Percentiles rank a stretch among this genome's conserved stretches.
These are phyloP conservation scores for Bromus sterilis DNA, from an alignment of 176 grass and related monocot genomes.

Conservation along the genomic window DNA sequence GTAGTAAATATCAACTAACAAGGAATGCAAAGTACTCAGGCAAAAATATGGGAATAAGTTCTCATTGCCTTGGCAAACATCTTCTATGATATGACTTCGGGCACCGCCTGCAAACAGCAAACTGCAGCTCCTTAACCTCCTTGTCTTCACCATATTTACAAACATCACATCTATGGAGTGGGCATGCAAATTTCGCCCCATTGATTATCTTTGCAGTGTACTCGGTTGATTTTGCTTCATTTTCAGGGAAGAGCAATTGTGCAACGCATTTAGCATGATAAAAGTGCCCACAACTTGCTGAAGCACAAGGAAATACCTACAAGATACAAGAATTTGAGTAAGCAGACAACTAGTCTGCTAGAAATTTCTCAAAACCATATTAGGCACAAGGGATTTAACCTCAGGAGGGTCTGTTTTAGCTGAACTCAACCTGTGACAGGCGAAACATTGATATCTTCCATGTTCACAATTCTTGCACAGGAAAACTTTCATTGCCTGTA, in stretches of 20 bases:
- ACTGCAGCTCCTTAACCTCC: constrained; percentile 36
- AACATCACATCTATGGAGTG: constrained; percentile 50
- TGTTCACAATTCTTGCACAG: constrained; percentile 57
- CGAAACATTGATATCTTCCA: constrained; percentile 63
- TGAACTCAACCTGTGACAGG: constrained; percentile 49
- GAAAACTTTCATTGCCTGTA: constrained; percentile 45
- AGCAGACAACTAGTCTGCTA: background rate
- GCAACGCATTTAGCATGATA: constrained; percentile 71
- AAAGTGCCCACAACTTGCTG: constrained; percentile 59
- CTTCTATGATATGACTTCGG: constrained; percentile 75
- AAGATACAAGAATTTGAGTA: background rate
- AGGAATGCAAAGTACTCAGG: background rate
- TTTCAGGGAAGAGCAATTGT: constrained; percentile 41
- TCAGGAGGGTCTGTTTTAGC: constrained; percentile 32
- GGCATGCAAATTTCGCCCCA: constrained; percentile 62
- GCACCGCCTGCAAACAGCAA: constrained; percentile 62
- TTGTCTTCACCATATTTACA: constrained; percentile 65
- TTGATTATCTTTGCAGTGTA: constrained; percentile 31
- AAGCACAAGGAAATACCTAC: constrained; percentile 68
- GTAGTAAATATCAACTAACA: background rate
- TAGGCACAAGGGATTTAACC: constrained; percentile 34
- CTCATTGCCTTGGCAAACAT: constrained; percentile 61
- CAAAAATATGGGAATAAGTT: background rate
- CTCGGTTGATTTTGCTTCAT: constrained; percentile 40
- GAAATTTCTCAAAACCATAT: background rate